Conservation (phyloP, 768 basidiomycete species). For the Calocera cornea region DNA sequence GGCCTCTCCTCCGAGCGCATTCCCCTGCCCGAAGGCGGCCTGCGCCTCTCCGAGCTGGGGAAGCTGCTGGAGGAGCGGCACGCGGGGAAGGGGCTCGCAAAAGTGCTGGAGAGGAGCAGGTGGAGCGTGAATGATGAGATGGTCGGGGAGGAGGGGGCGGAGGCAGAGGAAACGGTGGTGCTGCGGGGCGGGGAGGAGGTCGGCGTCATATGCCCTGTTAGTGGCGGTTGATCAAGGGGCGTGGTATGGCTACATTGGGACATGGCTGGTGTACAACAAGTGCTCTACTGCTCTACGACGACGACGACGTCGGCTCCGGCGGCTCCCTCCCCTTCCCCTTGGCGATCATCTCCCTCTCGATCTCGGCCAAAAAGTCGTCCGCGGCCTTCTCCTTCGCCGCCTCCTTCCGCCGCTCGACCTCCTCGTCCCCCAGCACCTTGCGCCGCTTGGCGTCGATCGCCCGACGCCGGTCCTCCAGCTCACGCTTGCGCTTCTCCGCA, state of each 20-base stretch:
- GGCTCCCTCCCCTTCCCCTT: background rate
- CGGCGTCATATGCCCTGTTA: conserved; percentile 69
- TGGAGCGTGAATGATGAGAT: conserved; percentile 78
- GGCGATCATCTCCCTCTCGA: conserved; percentile 43
- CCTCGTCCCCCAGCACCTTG: conserved; percentile 30
- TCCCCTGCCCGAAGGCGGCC: conserved; percentile 32
- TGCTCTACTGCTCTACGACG: background rate
- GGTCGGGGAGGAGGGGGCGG: conserved; percentile 44
- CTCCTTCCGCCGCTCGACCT: conserved; percentile 19
- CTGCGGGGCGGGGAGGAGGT: conserved; percentile 63
- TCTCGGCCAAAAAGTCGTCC: conserved; percentile 50
- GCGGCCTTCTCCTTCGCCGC: conserved; percentile 29
- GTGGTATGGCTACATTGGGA: background rate
- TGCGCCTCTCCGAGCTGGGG: conserved; percentile 40
- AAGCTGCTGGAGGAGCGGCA: conserved; percentile 42
- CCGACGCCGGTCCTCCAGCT: conserved; percentile 60
- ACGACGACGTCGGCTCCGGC: background rate
- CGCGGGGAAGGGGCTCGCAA: conserved; percentile 36
- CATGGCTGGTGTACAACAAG: background rate
- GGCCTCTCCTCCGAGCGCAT: conserved; percentile 42
- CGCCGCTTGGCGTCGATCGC: conserved; percentile 54
- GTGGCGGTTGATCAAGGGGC: conserved; percentile 42
- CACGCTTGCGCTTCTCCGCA: conserved; percentile 62
- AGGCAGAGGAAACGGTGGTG: conserved; percentile 21
- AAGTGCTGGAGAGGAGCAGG: conserved; percentile 44